Evolutionary conservation across 1,139 yeast species (phyloP).

Genomic region (Yamadazyma epiphylla): DNA sequence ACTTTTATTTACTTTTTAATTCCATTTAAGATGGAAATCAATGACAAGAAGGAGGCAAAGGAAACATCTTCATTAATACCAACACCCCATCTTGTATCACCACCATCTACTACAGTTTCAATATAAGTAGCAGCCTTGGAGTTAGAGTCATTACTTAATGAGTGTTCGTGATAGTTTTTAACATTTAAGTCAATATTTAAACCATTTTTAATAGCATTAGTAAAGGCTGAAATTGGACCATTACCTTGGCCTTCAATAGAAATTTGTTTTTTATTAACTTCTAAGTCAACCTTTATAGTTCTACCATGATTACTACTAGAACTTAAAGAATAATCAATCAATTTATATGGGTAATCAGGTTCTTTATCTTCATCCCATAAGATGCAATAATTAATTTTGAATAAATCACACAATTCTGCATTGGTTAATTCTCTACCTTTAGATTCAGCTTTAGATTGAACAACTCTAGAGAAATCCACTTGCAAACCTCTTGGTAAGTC

Average conservation of each 20-base stretch:
- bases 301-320: constrained; percentile 20
- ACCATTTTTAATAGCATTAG: constrained; percentile 29
- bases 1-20: neutral
- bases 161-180: constrained; percentile 41
- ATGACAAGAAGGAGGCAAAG: constrained; percentile 62
- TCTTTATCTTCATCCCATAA: constrained; percentile 33
- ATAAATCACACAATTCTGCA: constrained; percentile 37
- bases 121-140: constrained; percentile 47
- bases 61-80: constrained; percentile 45
- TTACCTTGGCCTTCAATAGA: constrained; percentile 36
- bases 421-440: constrained; percentile 44
- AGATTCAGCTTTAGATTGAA: constrained; percentile 38
- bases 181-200: constrained; percentile 25
- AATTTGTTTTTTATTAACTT: constrained; percentile 16
- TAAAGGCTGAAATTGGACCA: constrained; percentile 48
- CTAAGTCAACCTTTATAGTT: constrained; percentile 9
- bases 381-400: constrained; percentile 30
- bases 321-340: constrained; percentile 49
- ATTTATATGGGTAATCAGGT: constrained; percentile 32
- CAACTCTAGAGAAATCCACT: constrained; percentile 38
- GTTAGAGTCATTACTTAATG: constrained; percentile 40
- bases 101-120: constrained; percentile 30
- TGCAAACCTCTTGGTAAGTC: constrained; percentile 47
- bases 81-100: constrained; percentile 39
- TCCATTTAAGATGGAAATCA: constrained; percentile 67